These are phyloP conservation scores for Botrytis medusae DNA, from an alignment of 2,329 filamentous ascomycete genomes.

Conservation along the genomic window DNA sequence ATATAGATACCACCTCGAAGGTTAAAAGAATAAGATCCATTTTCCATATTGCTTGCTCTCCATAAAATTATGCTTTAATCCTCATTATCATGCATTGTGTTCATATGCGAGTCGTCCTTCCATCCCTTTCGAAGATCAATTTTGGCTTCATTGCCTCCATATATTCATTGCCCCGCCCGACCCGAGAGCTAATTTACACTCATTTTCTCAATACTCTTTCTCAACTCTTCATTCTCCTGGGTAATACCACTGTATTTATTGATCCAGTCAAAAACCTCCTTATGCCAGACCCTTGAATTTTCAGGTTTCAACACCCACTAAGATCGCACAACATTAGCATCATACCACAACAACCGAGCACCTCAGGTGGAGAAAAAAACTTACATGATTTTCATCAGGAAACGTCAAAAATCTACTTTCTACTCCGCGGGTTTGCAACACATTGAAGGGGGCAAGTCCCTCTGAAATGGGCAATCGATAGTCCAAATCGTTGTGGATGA, in stretches of 20 bases:
- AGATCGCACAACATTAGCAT: slow-evolving; percentile 16
- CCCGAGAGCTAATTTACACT: slow-evolving; percentile 13
- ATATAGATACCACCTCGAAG: slow-evolving; percentile 1
- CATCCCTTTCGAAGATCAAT: background rate
- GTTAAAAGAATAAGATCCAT: background rate
- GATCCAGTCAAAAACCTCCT: slow-evolving; percentile 77
- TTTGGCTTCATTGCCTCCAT: background rate
- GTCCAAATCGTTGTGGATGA: slow-evolving; percentile 88
- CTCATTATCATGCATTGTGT: background rate
- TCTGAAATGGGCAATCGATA: slow-evolving; percentile 85
- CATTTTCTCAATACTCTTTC: slow-evolving; percentile 22
- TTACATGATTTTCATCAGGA: slow-evolving; percentile 65
- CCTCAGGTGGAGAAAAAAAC: slow-evolving; percentile 22
- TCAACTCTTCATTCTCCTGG: slow-evolving; percentile 31
- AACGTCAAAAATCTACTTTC: slow-evolving; percentile 64
- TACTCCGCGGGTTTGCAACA: slow-evolving; percentile 60
- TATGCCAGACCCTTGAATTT: slow-evolving; percentile 88
- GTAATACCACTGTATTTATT: slow-evolving; percentile 58
- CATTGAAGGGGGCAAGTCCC: slow-evolving; percentile 65
- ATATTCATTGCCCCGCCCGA: background rate
- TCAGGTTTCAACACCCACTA: slow-evolving; percentile 87
- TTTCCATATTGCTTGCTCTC: background rate
- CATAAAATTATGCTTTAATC: background rate
- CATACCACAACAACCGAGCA: background rate
- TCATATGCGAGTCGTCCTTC: background rate